A percentile compares a stretch with the other conserved stretches of the same genome.
These are phyloP conservation scores for Hawksworthiomyces lignivorus DNA, from an alignment of 2,329 filamentous ascomycete genomes.

Conservation along the genomic window DNA sequence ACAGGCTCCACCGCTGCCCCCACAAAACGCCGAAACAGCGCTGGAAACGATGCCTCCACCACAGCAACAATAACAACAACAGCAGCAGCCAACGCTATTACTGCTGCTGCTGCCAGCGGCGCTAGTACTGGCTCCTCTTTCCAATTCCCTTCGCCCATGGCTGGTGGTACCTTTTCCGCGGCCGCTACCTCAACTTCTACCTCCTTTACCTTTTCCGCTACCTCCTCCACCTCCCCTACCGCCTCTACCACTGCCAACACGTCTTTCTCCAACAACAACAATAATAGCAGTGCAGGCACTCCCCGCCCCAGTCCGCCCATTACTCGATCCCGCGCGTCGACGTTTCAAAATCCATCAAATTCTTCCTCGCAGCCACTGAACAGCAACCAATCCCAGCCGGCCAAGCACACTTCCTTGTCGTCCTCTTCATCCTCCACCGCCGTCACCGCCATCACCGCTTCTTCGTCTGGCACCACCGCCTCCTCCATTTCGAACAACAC, in stretches of 20 bases:
- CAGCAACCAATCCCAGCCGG: neutral
- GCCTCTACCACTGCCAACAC: neutral
- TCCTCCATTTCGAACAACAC: conserved; percentile 29
- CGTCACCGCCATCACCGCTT: neutral
- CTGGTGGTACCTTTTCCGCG: too few relatives aligned
- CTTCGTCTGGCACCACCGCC: conserved; percentile 13
- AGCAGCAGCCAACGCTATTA: neutral
- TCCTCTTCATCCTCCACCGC: conserved; percentile 7
- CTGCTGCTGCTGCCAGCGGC: too few relatives aligned
- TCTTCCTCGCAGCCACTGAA: conserved; percentile 1
- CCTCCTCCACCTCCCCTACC: neutral
- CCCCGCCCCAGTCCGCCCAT: conserved; percentile 7
- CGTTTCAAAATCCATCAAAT: conserved; percentile 9
- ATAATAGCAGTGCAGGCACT: too few relatives aligned
- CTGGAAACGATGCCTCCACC: too few relatives aligned
- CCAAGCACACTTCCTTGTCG: conserved; percentile 8
- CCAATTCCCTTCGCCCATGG: too few relatives aligned
- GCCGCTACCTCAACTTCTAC: too few relatives aligned
- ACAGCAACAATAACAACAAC: neutral
- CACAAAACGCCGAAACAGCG: conserved; percentile 4
- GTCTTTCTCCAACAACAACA: neutral
- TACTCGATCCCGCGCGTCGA: conserved; percentile 2
- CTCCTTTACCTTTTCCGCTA: too few relatives aligned
- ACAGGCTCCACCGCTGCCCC: neutral
- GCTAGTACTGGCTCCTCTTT: too few relatives aligned